phyloP scores from a whole-genome alignment of 1,139 yeast genomes.

The Blastobotrys proliferans region DNA sequence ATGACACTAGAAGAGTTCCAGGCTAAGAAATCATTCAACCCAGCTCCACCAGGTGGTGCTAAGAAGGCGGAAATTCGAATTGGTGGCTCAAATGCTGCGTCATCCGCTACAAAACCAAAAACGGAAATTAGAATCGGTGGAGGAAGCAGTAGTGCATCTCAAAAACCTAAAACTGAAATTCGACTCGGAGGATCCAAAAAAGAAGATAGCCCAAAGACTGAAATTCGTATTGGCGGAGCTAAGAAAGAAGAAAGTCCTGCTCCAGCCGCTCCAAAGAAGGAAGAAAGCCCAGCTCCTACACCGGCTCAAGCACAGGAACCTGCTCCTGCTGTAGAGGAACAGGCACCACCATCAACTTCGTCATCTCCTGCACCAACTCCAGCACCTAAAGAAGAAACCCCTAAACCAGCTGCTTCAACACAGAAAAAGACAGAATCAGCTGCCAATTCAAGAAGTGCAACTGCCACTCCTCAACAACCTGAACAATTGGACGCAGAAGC shows the following conservation, averaged over 20 bases:
- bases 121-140: conserved; percentile 16
- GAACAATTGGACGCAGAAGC: conserved; percentile 42
- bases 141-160: conserved; percentile 16
- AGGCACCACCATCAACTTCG: conserved; percentile 17
- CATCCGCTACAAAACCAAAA: conserved; percentile 13
- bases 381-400: conserved; percentile 12
- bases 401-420: conserved; percentile 17
- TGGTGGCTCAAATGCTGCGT: conserved; percentile 17
- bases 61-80: conserved; percentile 15
- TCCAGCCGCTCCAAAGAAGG: conserved; percentile 38
- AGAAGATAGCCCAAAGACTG: conserved; percentile 14
- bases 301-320: conserved; percentile 20
- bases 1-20: conserved; percentile 88
- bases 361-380: too few species aligned
- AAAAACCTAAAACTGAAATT: conserved; percentile 34
- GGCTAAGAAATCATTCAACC: conserved; percentile 47
- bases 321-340: conserved; percentile 20
- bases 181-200: conserved; percentile 11
- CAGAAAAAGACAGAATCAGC: conserved; percentile 18
- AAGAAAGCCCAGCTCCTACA: conserved; percentile 33
- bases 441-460: conserved; percentile 21
- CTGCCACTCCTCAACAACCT: conserved; percentile 19
- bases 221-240: conserved; percentile 13
- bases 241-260: conserved; percentile 9
- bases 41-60: conserved; percentile 27